Percentiles rank a stretch among this genome's conserved stretches.
These are phyloP conservation scores for Peronospora destructor DNA, from an alignment of 352 stramenopile genomes.

Conservation along the genomic window DNA sequence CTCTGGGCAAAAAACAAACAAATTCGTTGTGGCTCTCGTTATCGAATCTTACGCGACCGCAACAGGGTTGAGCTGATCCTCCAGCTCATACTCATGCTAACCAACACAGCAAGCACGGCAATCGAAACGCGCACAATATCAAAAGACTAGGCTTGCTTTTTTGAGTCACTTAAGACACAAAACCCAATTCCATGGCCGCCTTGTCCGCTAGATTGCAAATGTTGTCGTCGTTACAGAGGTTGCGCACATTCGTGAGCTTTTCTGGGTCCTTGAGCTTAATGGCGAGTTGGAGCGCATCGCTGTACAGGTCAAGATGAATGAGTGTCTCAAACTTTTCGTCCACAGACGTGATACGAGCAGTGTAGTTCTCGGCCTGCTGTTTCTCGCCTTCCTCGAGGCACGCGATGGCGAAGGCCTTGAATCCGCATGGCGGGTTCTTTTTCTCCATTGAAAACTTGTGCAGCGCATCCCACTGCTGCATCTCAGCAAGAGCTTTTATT, in stretches of 20 bases:
- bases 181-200: constrained; percentile 72
- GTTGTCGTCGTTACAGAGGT: constrained; percentile 61
- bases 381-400: constrained; percentile 75
- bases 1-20: not conserved
- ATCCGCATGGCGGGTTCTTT: constrained; percentile 77
- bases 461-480: constrained; percentile 80
- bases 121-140: constrained; percentile 12
- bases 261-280: constrained; percentile 83
- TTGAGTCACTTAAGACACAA: constrained; percentile 44
- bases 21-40: not conserved
- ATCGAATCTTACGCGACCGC: not conserved
- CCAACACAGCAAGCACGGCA: constrained; percentile 15
- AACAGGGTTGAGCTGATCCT: not conserved
- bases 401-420: constrained; percentile 79
- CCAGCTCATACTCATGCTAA: constrained; percentile 1
- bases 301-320: constrained; percentile 80
- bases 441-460: constrained; percentile 84
- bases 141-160: not conserved
- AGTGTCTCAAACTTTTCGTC: constrained; percentile 87
- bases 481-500: constrained; percentile 82
- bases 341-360: constrained; percentile 65
- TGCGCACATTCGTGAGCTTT: constrained; percentile 81
- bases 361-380: constrained; percentile 77
- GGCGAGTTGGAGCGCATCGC: constrained; percentile 68
- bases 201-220: constrained; percentile 78